These are phyloP conservation scores for Epicoccum sorghinum DNA, from an alignment of 2,329 filamentous ascomycete species.

Conservation along the genomic window DNA sequence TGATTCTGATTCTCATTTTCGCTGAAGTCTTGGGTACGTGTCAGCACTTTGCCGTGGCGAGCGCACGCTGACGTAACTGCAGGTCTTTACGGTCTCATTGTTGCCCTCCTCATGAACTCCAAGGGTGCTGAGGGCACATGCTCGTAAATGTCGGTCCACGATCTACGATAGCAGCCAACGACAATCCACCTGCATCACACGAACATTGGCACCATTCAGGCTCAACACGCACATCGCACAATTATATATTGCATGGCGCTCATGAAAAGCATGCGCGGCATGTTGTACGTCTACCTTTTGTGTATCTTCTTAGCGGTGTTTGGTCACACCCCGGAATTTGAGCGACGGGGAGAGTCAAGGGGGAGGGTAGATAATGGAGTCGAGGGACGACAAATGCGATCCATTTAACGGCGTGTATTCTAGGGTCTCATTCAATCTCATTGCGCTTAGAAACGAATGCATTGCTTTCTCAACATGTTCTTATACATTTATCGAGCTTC, in stretches of 20 bases:
- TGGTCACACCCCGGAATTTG: constrained; percentile 12
- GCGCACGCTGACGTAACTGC: constrained; percentile 2
- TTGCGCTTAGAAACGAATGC: constrained; percentile 43
- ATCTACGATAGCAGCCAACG: constrained; percentile 35
- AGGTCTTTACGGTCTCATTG: constrained; percentile 99
- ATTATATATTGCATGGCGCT: constrained; percentile 37
- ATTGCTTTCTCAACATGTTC: constrained; percentile 26
- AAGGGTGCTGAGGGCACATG: constrained; percentile 60
- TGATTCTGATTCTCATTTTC: constrained; percentile 99
- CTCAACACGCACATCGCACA: constrained; percentile 28
- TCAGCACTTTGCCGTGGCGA: neutral
- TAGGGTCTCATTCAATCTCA: constrained; percentile 40
- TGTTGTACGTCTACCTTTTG: constrained; percentile 45
- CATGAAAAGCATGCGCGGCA: constrained; percentile 29
- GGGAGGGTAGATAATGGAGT: constrained; percentile 43
- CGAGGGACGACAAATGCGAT: constrained; percentile 39
- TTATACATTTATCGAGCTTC: too few relatives aligned
- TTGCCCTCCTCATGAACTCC: constrained; percentile 99
- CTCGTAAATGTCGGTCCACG: constrained; percentile 19
- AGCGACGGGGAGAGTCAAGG: constrained; percentile 9
- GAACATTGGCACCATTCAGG: constrained; percentile 24
- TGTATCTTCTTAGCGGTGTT: constrained; percentile 38
- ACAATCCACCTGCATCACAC: constrained; percentile 38
- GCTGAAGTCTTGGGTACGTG: constrained; percentile 92
- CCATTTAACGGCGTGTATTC: constrained; percentile 45